Evolutionary conservation across 805 yeast genomes (phyloP), one percentile per base, ranked within the genome.

Genomic region (Ogataea corticis): DNA sequence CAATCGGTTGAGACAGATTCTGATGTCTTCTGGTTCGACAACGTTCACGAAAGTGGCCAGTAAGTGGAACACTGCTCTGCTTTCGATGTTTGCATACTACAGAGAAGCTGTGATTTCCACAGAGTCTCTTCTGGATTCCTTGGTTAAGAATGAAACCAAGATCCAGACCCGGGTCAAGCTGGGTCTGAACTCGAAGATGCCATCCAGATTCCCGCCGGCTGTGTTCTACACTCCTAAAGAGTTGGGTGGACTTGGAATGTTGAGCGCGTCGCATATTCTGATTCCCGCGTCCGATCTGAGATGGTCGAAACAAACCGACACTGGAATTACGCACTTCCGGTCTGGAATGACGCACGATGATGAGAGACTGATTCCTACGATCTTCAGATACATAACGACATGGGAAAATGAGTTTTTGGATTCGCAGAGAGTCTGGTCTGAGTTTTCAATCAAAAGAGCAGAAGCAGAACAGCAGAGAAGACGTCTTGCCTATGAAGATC

Each of bases 141-240:
- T 94, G 38, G 99, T 94, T 10, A 88, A 86, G 58, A 80, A 95
- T 54, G 99, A 94, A 59, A 91, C 97, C 0, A 84, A 87, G 59
- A 85, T 94, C 36, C 99, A 94, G 67, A 94, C 91, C 44, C 76
- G 96, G 53, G 96, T 94, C 15, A 94, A 94, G 62, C 78, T 92
- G 70, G 99, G 99, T 0, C 73, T 94, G 49, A 94, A 94, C 58
- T 92, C 98, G 12, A 94, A 94, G 66, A 94, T 94, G 99, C 99
- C 99, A 0, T 83, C 97, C 0, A 75, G 99, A 45, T 94, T 94
- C 68, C 99, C 99, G 3, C 99, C 99, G 0, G 97, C 97, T 3
- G 99, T 94, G 0, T 94, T 94, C 59, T 94, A 94, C 62, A 90
- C 99, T 0, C 99, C 99, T 0, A 92, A 91, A 56, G 99, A 94